Conservation (phyloP, 345 rosid species). For the Abelmoschus esculentus region DNA sequence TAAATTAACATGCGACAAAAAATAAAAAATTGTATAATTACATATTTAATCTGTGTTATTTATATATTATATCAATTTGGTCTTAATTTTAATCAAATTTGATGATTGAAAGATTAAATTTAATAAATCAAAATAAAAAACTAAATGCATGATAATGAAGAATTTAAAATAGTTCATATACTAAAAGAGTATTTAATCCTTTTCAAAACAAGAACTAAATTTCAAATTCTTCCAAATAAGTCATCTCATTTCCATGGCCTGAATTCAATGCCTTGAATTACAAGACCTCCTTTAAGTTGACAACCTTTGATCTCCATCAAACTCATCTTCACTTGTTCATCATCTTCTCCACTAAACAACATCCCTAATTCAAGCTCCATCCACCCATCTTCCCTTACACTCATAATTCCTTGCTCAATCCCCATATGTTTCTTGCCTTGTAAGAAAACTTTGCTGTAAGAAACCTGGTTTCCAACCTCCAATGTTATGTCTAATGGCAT, state of each 20-base stretch:
- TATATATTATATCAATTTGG: no score
- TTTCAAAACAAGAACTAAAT: no score
- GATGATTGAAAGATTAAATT: no score
- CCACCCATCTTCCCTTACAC: constrained; percentile 54
- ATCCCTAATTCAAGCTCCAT: constrained; percentile 67
- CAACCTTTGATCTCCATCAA: constrained; percentile 60
- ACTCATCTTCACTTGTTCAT: constrained; percentile 42
- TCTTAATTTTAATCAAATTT: no score
- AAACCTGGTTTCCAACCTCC: constrained; percentile 17
- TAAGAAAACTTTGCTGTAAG: not conserved
- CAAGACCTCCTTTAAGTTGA: constrained; percentile 62
- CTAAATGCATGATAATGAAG: no score
- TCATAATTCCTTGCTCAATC: not conserved
- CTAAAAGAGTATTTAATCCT: no score
- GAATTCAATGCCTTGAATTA: constrained; percentile 66
- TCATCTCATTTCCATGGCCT: constrained; percentile 27
- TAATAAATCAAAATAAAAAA: no score
- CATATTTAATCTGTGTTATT: no score
- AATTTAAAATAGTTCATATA: no score
- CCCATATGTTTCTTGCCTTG: constrained; percentile 18
- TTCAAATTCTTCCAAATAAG: no score
- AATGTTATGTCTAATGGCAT: constrained; percentile 41
- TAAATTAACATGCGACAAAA: no score
- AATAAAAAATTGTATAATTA: no score
- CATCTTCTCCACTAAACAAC: constrained; percentile 28